Conservation (phyloP, 2,329 filamentous ascomycete genomes). For the Paradendryphiella salina region DNA sequence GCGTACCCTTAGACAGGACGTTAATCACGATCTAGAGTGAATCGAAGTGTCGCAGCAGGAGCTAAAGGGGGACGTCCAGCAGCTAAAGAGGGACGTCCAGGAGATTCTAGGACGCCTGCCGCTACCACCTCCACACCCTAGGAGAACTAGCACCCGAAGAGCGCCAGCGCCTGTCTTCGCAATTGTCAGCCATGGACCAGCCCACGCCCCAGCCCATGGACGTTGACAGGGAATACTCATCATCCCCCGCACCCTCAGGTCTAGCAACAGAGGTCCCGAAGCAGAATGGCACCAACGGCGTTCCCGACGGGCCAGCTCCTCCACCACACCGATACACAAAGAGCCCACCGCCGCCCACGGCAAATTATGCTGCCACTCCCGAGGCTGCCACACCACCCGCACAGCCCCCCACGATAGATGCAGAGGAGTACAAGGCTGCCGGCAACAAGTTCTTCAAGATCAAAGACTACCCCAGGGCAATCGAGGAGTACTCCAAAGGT, state of each 20-base stretch:
- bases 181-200: conserved; percentile 64
- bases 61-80: too few relatives aligned
- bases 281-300: conserved; percentile 51
- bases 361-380: conserved; percentile 45
- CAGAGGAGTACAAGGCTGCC: conserved; percentile 86
- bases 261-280: conserved; percentile 54
- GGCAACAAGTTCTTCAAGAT: conserved; percentile 98
- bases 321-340: conserved; percentile 68
- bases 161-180: conserved; percentile 72
- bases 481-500: conserved; percentile 96
- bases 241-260: conserved; percentile 59
- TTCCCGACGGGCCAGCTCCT: conserved; percentile 63
- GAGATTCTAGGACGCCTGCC: too few relatives aligned
- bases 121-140: too few relatives aligned
- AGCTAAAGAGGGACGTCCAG: too few relatives aligned
- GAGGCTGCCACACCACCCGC: conserved; percentile 46
- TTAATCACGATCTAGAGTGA: too few relatives aligned
- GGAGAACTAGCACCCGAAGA: conserved; percentile 89
- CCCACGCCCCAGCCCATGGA: conserved; percentile 69
- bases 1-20: too few relatives aligned
- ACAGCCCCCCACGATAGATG: conserved; percentile 66
- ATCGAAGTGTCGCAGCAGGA: too few relatives aligned
- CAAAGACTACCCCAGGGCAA: conserved; percentile 82
- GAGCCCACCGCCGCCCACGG: conserved; percentile 52
- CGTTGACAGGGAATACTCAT: conserved; percentile 66